phyloP scores from a whole-genome alignment of 305 asterid species.

The Rubia peregrina region DNA sequence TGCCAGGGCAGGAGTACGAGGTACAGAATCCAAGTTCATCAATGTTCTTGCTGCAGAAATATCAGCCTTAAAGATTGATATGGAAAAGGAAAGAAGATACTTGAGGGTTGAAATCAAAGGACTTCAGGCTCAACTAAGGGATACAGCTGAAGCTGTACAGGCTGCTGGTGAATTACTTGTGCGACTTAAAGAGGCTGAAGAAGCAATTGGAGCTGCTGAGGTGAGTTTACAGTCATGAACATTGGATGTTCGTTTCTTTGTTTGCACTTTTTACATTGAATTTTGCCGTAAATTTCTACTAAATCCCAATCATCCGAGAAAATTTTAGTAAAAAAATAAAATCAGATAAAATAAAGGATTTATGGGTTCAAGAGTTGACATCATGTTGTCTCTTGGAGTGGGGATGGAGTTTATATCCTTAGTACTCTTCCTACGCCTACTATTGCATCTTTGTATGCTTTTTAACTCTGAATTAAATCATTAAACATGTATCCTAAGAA shows the following conservation, averaged over 20 bases:
- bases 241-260: constrained; percentile 12
- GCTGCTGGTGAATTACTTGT: constrained; percentile 98
- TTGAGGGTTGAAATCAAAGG: constrained; percentile 81
- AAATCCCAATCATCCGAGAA: neutral
- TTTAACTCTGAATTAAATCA: neutral
- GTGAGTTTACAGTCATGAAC: constrained; percentile 39
- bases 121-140: constrained; percentile 90
- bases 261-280: constrained; percentile 8
- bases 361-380: too few relatives aligned
- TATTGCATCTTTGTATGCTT: neutral
- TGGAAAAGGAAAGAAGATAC: constrained; percentile 78
- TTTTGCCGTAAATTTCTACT: neutral
- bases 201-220: constrained; percentile 72
- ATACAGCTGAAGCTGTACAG: constrained; percentile 99
- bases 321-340: too few relatives aligned
- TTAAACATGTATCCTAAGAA: neutral
- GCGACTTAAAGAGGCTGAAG: constrained; percentile 91
- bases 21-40: constrained; percentile 83
- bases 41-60: constrained; percentile 90
- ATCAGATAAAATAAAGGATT: too few relatives aligned
- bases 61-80: constrained; percentile 69
- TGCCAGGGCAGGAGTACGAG: constrained; percentile 82
- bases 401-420: neutral
- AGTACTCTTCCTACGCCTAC: neutral
- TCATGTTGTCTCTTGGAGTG: neutral